Conservation (phyloP, 2,329 filamentous ascomycete species). For the Ramularia collo-cygni region DNA sequence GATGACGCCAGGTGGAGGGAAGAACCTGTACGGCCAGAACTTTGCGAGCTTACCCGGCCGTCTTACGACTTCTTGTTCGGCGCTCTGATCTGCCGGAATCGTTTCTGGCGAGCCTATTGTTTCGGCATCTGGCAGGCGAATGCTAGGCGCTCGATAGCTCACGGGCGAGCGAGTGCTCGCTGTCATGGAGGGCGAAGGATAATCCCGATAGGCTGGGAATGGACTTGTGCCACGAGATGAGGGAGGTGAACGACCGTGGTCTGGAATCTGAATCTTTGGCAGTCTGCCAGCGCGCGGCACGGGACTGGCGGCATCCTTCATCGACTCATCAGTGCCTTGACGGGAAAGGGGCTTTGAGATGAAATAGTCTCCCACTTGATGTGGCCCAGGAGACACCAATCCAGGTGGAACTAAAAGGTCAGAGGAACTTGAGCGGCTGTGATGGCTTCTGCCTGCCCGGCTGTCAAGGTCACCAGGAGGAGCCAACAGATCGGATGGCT, state of each 20-base stretch:
- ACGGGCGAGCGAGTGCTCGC: constrained; percentile 15
- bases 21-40: constrained; percentile 75
- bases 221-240: constrained; percentile 47
- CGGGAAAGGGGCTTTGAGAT: constrained; percentile 9
- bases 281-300: constrained; percentile 29
- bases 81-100: constrained; percentile 28
- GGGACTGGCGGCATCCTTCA: constrained; percentile 15
- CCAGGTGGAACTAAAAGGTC: constrained; percentile 1
- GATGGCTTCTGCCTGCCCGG: too few species aligned
- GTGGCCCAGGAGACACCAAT: neutral
- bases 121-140: constrained; percentile 42
- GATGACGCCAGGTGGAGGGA: constrained; percentile 67
- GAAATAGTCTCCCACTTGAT: constrained; percentile 10
- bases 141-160: constrained; percentile 42
- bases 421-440: constrained; percentile 2
- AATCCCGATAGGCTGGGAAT: constrained; percentile 60
- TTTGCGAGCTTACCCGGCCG: constrained; percentile 36
- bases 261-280: constrained; percentile 38
- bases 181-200: constrained; percentile 38
- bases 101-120: constrained; percentile 25
- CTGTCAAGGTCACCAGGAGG: constrained; percentile 10
- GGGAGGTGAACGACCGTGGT: constrained; percentile 24
- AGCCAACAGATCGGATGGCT: constrained; percentile 7
- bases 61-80: constrained; percentile 18
- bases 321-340: constrained; percentile 7